Evolutionary conservation across 1,284 basidiomycete genomes (phyloP).

Genomic region (Malassezia equina): DNA sequence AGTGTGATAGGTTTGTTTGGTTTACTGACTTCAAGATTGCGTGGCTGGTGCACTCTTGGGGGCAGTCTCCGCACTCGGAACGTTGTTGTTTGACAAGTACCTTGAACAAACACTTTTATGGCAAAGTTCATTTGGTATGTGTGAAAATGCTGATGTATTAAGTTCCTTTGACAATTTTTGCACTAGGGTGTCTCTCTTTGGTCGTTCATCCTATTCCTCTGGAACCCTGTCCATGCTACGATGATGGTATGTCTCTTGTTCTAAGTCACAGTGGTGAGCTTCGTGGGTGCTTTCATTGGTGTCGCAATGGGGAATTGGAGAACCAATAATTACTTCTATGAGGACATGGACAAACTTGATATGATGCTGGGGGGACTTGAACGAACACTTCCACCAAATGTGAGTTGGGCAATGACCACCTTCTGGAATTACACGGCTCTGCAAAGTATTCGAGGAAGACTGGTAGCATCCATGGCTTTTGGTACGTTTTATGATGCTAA

Average conservation of each 20-base stretch:
- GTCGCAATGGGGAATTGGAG: constrained; percentile 15
- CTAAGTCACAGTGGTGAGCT: constrained; percentile 10
- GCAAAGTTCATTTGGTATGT: neutral
- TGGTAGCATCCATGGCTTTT: neutral
- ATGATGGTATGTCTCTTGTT: constrained; percentile 54
- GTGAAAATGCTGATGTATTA: neutral
- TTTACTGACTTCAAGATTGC: constrained; percentile 33
- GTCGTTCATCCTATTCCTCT: constrained; percentile 71
- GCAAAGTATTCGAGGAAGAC: neutral
- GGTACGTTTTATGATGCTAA: neutral
- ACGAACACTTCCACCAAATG: neutral
- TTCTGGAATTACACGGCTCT: neutral
- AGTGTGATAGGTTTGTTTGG: constrained; percentile 29
- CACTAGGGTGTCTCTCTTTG: constrained; percentile 57
- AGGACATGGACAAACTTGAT: constrained; percentile 2
- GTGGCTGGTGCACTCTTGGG: constrained; percentile 4
- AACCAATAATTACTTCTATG: constrained; percentile 3
- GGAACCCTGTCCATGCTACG: constrained; percentile 95
- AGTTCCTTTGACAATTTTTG: constrained; percentile 63
- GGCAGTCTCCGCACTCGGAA: neutral
- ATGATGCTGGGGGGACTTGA: neutral
- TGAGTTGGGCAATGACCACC: neutral
- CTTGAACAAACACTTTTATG: neutral
- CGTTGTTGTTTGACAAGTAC: neutral
- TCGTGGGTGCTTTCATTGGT: constrained; percentile 12